Evolutionary conservation across 495 filamentous ascomycete genomes (phyloP).

Genomic region (Cenococcum geophilum): DNA sequence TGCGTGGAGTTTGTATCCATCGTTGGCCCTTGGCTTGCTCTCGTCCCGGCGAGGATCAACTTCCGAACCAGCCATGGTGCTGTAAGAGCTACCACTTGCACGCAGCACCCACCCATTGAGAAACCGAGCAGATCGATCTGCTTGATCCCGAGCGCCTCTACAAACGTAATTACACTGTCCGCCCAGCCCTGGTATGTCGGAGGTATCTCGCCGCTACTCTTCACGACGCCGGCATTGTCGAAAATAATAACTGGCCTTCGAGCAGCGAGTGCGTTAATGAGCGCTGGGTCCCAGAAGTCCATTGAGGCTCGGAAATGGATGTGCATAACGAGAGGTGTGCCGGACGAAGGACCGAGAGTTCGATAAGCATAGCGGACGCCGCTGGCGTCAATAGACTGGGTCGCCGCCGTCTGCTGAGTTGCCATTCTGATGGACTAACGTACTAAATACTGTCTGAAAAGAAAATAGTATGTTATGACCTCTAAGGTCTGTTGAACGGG

Average conservation of each 20-base stretch:
- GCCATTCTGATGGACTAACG: constrained; percentile 13
- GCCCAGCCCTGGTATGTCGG: constrained; percentile 29
- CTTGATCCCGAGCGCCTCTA: constrained; percentile 31
- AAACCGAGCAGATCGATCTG: constrained; percentile 33
- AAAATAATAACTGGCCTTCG: constrained; percentile 29
- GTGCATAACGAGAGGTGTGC: constrained; percentile 35
- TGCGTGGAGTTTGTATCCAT: neutral
- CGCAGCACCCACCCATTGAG: constrained; percentile 30
- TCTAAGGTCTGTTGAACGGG: no score
- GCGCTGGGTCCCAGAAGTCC: constrained; percentile 29
- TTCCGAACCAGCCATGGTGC: constrained; percentile 20
- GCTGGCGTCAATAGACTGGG: constrained; percentile 27
- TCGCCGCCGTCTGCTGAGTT: constrained; percentile 37
- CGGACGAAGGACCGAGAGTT: constrained; percentile 31
- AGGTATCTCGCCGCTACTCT: constrained; percentile 18
- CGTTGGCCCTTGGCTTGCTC: neutral
- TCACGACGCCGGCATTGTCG: constrained; percentile 27
- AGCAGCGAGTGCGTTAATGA: constrained; percentile 27
- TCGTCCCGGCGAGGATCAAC: constrained; percentile 15
- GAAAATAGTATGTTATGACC: neutral
- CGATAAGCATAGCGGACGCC: constrained; percentile 39
- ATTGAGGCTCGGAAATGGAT: constrained; percentile 37
- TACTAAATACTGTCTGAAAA: neutral
- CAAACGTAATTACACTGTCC: constrained; percentile 32
- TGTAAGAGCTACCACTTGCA: constrained; percentile 29